These are phyloP conservation scores for Cucumis sativus DNA, from an alignment of 306 rosid species.

Conservation along the genomic window Cucumber_9930_V3 NC_026656.2:23589501-23590000, in stretches of 20 bases:
- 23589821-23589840: slow-evolving; percentile 37
- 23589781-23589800: slow-evolving; percentile 13
- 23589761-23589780: not conserved
- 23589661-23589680: not conserved
- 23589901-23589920: not conserved
- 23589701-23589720: not conserved
- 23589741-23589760: not conserved
- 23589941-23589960: not conserved
- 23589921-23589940: not conserved
- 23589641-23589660: not conserved
- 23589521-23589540: too few relatives aligned
- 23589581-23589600: not conserved
- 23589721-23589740: not conserved
- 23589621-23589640: not conserved
- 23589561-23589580: not conserved
- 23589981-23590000: not conserved
- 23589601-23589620: not conserved
- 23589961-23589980: not conserved
- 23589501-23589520: too few relatives aligned
- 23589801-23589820: slow-evolving; percentile 13
- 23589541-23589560: not conserved
- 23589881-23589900: not conserved
- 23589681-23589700: not conserved
- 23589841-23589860: slow-evolving; percentile 38
- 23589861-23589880: slow-evolving; percentile 5